phyloP scores from a whole-genome alignment of 805 yeast genomes.

The Blastobotrys attinorum region DNA sequence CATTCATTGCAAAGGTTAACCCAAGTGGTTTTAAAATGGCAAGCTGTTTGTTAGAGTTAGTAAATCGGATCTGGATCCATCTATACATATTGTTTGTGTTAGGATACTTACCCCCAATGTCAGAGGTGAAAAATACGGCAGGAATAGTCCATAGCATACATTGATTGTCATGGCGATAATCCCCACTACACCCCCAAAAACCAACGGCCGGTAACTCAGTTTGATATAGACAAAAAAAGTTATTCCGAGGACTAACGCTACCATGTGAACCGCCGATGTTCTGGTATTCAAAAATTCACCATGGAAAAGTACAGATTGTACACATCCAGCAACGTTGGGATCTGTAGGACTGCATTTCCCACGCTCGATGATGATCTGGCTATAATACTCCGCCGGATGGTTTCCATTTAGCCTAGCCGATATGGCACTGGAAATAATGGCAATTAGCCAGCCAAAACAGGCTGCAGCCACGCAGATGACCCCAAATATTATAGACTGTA shows the following conservation, averaged over 20 bases:
- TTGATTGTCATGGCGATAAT: neutral
- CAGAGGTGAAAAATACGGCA: neutral
- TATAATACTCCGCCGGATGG: conserved; percentile 8
- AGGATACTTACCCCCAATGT: neutral
- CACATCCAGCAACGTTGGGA: conserved; percentile 11
- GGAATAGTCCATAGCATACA: neutral
- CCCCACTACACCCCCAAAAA: neutral
- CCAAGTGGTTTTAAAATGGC: conserved; percentile 21
- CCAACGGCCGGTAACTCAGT: neutral
- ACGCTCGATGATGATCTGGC: conserved; percentile 6
- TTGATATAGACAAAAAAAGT: neutral
- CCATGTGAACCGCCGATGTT: neutral
- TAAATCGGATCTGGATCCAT: neutral
- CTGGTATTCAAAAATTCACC: neutral
- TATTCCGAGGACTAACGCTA: neutral
- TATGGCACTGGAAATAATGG: conserved; percentile 21
- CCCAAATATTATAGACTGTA: conserved; percentile 9
- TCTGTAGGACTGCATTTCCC: conserved; percentile 17
- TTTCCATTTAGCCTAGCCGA: conserved; percentile 19
- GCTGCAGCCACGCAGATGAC: conserved; percentile 13
- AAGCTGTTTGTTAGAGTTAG: neutral
- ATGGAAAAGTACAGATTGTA: conserved; percentile 1
- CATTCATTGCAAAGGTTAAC: conserved; percentile 19
- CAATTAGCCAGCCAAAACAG: conserved; percentile 12
- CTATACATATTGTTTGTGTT: neutral